Evolutionary conservation across 148 eudicot genomes (phyloP), one percentile per base, ranked within the genome.

Genomic region (Camellia japonica): DNA sequence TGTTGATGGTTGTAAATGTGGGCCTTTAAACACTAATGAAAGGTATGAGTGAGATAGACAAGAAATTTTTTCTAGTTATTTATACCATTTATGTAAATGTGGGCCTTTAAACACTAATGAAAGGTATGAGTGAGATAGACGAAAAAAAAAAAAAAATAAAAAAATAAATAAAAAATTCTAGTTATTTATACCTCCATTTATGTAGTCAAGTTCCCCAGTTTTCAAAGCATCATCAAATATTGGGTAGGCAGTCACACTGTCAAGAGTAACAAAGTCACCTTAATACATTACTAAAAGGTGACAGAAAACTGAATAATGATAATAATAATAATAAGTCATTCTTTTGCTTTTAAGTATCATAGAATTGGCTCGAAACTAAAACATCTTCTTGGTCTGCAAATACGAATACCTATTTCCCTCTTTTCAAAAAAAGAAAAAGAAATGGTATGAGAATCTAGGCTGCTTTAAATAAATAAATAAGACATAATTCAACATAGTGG

Each of bases 201-300:
- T 86, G 88, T 94, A 94, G 84, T 93, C 98, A 10, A 94, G 92
- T 87, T 96, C 99, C 47, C 99, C 99, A 6, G 97, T 87, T 80
- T 81, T 44, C 23, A 79, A 41, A 74, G 93, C 93, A 81, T 92
- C 97, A 64, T 96, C 89, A 75, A 85, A 78, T 73, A 93, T 86
- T 47, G 83, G 41, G 78, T 90, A 91, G 12, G 99, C 98, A 3
- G 97, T 96, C 62, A 96, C 95, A 70, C 99, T 95, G 88, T 68
- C 41, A 55, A 61, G 62, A 72, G 52, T 38, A 60, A 44, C 65
- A 82, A 23, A n/a, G 13, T 38, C 38, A 38, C 13, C 2, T 38
- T 71, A 14, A 72, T 15, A 52, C 65, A 68, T 18, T 20, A 60
- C 44, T n/a, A 44, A 42, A 60, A 56, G 15, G 12, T 55, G 19